Evolutionary conservation across 106 monocot species (phyloP), one percentile per base, ranked within the genome.

Genomic region (Allium sativum): DNA sequence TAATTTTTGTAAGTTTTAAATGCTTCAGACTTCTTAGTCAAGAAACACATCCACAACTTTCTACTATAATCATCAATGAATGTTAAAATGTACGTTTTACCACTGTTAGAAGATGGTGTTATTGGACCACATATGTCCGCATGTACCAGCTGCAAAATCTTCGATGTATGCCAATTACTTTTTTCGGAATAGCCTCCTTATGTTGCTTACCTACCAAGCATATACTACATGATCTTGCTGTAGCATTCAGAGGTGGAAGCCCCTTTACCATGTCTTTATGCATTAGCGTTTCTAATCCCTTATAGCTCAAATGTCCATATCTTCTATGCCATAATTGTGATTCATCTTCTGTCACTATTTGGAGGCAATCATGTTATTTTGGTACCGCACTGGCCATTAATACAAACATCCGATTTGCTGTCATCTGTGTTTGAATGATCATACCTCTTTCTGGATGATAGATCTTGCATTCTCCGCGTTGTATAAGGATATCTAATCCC

Each of bases 41-140:
- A 12, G 12, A 48, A 48, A 48, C 12, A 48, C 12, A 48, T 48
- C 48, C 48, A 48, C 48, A 48, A 8, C 48, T 48, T 48, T 48
- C 48, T 48, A 48, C 48, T 48, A 48, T 48, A 48, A 48, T 48
- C 48, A 48, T 48, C 12, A 48, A 48, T 48, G 48, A 48, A 48
- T 48, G 48, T 48, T 48, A 48, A 48, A 48, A 48, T 48, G 48
- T 48, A 48, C 48, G 10, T 48, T 48, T 48, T 48, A 48, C 12
- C 48, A 48, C 48, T 12, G 48, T 48, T 48, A 12, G 48, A 48
- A 48, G 48, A 48, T 48, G 48, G 48, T 48, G 48, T 48, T 8
- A 48, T 48, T 48, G 48, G 48, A n/a, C n/a, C n/a, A n/a, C n/a
- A n/a, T n/a, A n/a, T n/a, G n/a, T n/a, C n/a, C n/a, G n/a, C n/a